A percentile compares a stretch with the other conserved stretches of the same genome.
Conservation (phyloP, 139 green algal genomes). For the Helicosporidium sp. region DNA sequence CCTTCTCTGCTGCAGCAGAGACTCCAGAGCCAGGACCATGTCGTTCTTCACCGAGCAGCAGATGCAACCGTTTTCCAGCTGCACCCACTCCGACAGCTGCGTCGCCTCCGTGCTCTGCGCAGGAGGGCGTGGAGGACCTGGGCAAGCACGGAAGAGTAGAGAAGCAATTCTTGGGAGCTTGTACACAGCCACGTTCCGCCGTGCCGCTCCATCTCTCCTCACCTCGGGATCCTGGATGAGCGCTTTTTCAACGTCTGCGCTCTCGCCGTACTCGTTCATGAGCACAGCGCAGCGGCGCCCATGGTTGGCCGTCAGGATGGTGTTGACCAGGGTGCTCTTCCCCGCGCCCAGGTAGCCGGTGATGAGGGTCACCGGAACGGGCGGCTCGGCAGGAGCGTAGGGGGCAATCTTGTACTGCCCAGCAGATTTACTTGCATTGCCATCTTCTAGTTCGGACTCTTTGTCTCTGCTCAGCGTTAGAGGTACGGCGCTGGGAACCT, state of each 20-base stretch:
- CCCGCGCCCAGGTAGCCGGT: constrained; percentile 31
- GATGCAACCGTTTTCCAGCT: constrained; percentile 93
- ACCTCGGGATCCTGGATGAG: constrained; percentile 44
- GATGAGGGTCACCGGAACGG: constrained; percentile 44
- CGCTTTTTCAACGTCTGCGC: constrained; percentile 55
- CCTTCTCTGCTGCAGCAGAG: constrained; percentile 28
- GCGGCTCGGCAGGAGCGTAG: not conserved
- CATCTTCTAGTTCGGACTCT: no score
- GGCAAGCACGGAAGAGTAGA: not conserved
- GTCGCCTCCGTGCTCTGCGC: constrained; percentile 6
- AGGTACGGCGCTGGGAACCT: not conserved
- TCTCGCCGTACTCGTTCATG: constrained; percentile 71
- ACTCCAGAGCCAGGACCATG: constrained; percentile 56
- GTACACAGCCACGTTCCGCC: no score
- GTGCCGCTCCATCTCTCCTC: no score
- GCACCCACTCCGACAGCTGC: constrained; percentile 62
- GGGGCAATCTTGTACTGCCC: not conserved
- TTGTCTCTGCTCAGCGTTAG: not conserved
- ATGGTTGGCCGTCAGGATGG: constrained; percentile 66
- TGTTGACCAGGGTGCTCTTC: constrained; percentile 77
- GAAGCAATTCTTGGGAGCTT: no score
- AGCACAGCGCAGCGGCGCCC: constrained; percentile 63
- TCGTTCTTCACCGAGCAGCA: constrained; percentile 88
- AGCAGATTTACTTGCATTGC: no score
- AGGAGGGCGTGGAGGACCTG: not conserved